Conservation (phyloP, 2,329 filamentous ascomycete genomes). For the Beauveria asiatica region DNA sequence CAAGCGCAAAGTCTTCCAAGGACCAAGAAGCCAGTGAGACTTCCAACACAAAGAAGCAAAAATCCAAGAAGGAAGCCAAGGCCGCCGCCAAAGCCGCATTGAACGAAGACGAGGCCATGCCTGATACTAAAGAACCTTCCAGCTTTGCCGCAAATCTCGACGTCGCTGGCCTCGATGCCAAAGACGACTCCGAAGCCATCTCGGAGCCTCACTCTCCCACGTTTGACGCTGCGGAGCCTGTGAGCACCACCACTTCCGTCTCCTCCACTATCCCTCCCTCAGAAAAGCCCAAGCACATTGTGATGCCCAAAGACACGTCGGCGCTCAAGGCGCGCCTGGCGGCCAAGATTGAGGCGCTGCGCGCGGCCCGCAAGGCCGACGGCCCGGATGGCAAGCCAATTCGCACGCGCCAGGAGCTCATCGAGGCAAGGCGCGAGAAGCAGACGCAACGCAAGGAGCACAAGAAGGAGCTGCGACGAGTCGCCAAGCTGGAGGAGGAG, state of each 20-base stretch:
- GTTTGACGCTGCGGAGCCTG: constrained; percentile 48
- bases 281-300: constrained; percentile 57
- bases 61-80: constrained; percentile 24
- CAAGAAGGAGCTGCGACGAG: constrained; percentile 74
- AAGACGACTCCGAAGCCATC: constrained; percentile 43
- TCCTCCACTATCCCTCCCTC: constrained; percentile 56
- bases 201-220: constrained; percentile 43
- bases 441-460: constrained; percentile 78
- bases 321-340: constrained; percentile 70
- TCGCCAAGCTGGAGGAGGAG: constrained; percentile 75
- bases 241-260: constrained; percentile 57
- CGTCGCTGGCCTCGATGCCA: constrained; percentile 23
- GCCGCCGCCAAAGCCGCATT: constrained; percentile 13
- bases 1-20: constrained; percentile 15
- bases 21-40: constrained; percentile 28
- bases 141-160: constrained; percentile 19
- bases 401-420: constrained; percentile 80
- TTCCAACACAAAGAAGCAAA: constrained; percentile 18
- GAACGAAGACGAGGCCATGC: constrained; percentile 11
- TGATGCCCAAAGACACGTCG: constrained; percentile 61
- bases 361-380: constrained; percentile 79
- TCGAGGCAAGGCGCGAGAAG: constrained; percentile 81
- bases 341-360: constrained; percentile 75
- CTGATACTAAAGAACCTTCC: constrained; percentile 15
- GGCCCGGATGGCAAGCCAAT: constrained; percentile 68